Percentiles rank a stretch among this genome's conserved stretches.
These are phyloP conservation scores for Linnemannia zychae DNA, from an alignment of 192 early-diverging fungal genomes.

Conservation along the genomic window DNA sequence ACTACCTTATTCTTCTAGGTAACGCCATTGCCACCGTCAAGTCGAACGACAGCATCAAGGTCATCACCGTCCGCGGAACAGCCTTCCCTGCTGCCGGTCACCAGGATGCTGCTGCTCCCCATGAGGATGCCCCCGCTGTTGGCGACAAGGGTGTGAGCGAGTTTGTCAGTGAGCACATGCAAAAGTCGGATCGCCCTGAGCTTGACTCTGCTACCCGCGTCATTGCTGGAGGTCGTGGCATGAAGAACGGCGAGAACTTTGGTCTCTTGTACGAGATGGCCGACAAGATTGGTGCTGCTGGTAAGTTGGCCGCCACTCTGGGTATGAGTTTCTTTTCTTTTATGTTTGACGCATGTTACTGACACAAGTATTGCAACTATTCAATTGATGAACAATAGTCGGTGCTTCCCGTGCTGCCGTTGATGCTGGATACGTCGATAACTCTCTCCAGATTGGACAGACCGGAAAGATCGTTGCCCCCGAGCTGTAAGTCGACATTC, in stretches of 20 bases:
- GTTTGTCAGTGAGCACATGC: slow-evolving; percentile 92
- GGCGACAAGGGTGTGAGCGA: slow-evolving; percentile 68
- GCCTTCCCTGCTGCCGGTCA: slow-evolving; percentile 81
- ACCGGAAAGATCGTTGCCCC: slow-evolving; percentile 99
- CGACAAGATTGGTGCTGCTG: slow-evolving; percentile 93
- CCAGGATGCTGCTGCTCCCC: slow-evolving; percentile 66
- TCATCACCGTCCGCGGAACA: slow-evolving; percentile 91
- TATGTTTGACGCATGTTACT: background rate
- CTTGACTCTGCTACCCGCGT: slow-evolving; percentile 90
- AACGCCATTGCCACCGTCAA: slow-evolving; percentile 98
- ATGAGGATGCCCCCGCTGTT: slow-evolving; percentile 78
- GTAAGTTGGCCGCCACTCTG: slow-evolving; percentile 60
- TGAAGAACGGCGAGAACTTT: slow-evolving; percentile 98
- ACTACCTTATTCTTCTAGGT: slow-evolving; percentile 70
- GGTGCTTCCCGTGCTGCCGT: slow-evolving; percentile 98
- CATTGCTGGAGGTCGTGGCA: slow-evolving; percentile 93
- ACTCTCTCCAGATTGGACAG: slow-evolving; percentile 98
- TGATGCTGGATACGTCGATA: slow-evolving; percentile 96
- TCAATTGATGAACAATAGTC: slow-evolving; percentile 64
- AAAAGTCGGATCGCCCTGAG: slow-evolving; percentile 96
- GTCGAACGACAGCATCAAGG: slow-evolving; percentile 87
- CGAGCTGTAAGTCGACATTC: slow-evolving; percentile 56
- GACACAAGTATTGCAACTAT: background rate
- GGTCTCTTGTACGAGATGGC: slow-evolving; percentile 89
- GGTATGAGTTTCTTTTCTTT: background rate